These are phyloP conservation scores for Phytophthora megakarya DNA, from an alignment of 352 stramenopile species.

Conservation along the genomic window DNA sequence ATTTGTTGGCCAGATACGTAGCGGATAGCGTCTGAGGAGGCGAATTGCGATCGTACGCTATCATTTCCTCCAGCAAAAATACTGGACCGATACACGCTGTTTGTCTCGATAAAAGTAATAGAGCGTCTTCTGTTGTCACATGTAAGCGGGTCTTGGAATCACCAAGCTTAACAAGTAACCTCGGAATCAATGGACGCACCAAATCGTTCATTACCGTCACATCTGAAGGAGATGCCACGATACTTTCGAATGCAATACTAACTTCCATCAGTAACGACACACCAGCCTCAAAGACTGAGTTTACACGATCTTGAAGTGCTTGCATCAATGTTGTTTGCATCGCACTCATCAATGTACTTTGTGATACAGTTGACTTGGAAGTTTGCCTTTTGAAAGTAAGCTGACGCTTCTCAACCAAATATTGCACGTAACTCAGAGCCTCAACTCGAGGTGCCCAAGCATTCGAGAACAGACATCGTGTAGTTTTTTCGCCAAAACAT, in stretches of 20 bases:
- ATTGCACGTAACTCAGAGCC: slow-evolving; percentile 77
- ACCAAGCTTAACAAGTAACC: slow-evolving; percentile 74
- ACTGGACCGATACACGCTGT: slow-evolving; percentile 54
- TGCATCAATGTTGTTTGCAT: slow-evolving; percentile 64
- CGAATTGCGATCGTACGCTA: slow-evolving; percentile 65
- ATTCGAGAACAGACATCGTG: slow-evolving; percentile 79
- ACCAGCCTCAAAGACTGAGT: slow-evolving; percentile 76
- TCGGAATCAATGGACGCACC: slow-evolving; percentile 67
- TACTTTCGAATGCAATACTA: slow-evolving; percentile 56
- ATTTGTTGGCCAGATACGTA: slow-evolving; percentile 73
- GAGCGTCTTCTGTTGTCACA: slow-evolving; percentile 72
- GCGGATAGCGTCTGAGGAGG: slow-evolving; percentile 56
- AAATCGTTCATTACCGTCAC: slow-evolving; percentile 53
- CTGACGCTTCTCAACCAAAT: slow-evolving; percentile 59
- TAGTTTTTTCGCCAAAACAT: slow-evolving; percentile 76
- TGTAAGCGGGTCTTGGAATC: slow-evolving; percentile 77
- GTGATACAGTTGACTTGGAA: not conserved
- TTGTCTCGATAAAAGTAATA: slow-evolving; percentile 74
- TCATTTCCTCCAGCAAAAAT: slow-evolving; percentile 82
- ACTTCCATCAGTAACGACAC: slow-evolving; percentile 78
- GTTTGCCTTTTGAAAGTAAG: slow-evolving; percentile 46
- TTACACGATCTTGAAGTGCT: slow-evolving; percentile 76
- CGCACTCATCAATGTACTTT: slow-evolving; percentile 32
- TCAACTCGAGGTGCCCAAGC: slow-evolving; percentile 83
- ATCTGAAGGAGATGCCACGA: slow-evolving; percentile 23